A percentile compares a stretch with the other conserved stretches of the same genome.
Conservation (phyloP, 1,284 basidiomycete genomes). For the Cryptococcus maquisensis region DNA sequence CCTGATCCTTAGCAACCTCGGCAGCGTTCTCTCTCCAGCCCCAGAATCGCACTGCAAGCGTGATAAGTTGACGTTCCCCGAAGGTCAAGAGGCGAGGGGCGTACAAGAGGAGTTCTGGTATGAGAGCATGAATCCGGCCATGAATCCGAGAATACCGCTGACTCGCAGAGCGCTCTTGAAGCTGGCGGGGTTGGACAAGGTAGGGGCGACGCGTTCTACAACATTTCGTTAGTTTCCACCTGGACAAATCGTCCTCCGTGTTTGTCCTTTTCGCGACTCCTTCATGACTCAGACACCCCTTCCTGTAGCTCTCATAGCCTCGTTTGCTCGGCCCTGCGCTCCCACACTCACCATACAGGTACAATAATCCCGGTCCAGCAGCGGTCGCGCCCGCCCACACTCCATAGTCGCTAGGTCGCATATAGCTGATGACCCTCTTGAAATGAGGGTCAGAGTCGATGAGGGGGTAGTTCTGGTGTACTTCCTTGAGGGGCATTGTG, state of each 20-base stretch:
- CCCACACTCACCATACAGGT: conserved; percentile 33
- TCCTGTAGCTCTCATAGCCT: neutral
- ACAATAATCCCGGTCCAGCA: conserved; percentile 47
- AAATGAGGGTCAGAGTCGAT: conserved; percentile 93
- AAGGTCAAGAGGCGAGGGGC: conserved; percentile 38
- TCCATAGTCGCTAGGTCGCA: conserved; percentile 83
- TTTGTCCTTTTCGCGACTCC: neutral
- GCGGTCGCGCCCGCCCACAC: conserved; percentile 76
- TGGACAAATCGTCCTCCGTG: neutral
- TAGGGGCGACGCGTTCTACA: conserved; percentile 23
- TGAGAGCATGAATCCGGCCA: conserved; percentile 87
- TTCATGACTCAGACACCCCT: too few relatives aligned
- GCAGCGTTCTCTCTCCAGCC: conserved; percentile 89
- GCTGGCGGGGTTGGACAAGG: conserved; percentile 9
- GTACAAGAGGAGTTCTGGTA: conserved; percentile 84
- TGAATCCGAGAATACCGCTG: conserved; percentile 62
- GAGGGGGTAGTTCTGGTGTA: conserved; percentile 59
- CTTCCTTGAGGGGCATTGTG: conserved; percentile 25
- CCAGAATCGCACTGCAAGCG: conserved; percentile 80
- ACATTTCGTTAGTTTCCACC: neutral
- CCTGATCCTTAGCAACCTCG: conserved; percentile 70
- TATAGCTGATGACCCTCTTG: conserved; percentile 79
- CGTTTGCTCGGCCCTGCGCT: neutral
- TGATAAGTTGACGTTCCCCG: neutral
- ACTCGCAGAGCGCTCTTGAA: conserved; percentile 53